These are phyloP conservation scores for Penicillium parvum DNA, from an alignment of 495 filamentous ascomycete species.

Conservation along the genomic window DNA sequence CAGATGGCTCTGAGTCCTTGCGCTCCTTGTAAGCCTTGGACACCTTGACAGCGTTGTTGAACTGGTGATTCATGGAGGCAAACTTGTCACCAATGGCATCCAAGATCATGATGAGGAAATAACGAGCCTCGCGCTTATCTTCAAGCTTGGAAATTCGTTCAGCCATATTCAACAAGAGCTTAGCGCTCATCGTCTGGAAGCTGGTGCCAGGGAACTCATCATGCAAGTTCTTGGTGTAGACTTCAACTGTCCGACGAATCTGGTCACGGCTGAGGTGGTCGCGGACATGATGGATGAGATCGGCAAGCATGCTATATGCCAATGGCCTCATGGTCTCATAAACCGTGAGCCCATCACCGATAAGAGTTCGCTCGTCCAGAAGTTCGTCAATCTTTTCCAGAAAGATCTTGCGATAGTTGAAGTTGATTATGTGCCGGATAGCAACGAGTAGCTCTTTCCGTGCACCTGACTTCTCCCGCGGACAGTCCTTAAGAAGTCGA, in stretches of 20 bases:
- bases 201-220: slow-evolving; percentile 96
- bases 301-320: slow-evolving; percentile 97
- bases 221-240: slow-evolving; percentile 94
- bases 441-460: slow-evolving; percentile 94
- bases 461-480: slow-evolving; percentile 85
- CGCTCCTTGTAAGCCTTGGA: slow-evolving; percentile 65
- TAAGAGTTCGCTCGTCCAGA: slow-evolving; percentile 85
- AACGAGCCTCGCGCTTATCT: slow-evolving; percentile 87
- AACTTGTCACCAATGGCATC: slow-evolving; percentile 98
- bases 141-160: slow-evolving; percentile 90
- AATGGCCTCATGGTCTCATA: slow-evolving; percentile 95
- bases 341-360: slow-evolving; percentile 93
- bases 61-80: slow-evolving; percentile 95
- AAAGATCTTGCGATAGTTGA: slow-evolving; percentile 96
- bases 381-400: slow-evolving; percentile 92
- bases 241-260: slow-evolving; percentile 90
- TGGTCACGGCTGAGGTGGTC: slow-evolving; percentile 78
- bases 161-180: slow-evolving; percentile 92
- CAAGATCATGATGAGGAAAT: slow-evolving; percentile 95
- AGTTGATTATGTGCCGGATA: slow-evolving; percentile 98
- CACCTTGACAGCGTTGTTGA: slow-evolving; percentile 88
- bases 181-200: slow-evolving; percentile 99
- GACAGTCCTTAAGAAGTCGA: slow-evolving; percentile 87
- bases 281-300: slow-evolving; percentile 95
- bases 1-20: slow-evolving; percentile 55